phyloP scores from a whole-genome alignment of 345 rosid genomes.

The Clausena lansium region DNA sequence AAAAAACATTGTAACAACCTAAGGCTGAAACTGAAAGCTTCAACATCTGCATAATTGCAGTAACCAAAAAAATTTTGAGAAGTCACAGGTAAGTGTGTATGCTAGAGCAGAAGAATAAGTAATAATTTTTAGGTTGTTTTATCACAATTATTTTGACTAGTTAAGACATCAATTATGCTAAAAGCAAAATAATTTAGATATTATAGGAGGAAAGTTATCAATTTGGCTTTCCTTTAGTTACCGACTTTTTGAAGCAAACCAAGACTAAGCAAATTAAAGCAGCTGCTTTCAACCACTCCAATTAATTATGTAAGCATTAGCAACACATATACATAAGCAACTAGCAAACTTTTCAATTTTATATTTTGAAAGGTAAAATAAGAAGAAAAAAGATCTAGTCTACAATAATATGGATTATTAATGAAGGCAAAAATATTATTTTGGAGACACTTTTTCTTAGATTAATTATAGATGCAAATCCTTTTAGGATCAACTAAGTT shows the following conservation, averaged over 20 bases:
- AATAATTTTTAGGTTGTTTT: neutral
- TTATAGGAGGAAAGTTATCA: neutral
- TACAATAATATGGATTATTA: neutral
- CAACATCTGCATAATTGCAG: neutral
- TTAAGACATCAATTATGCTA: neutral
- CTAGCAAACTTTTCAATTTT: neutral
- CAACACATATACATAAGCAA: neutral
- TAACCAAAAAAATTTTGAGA: neutral
- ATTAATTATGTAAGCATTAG: neutral
- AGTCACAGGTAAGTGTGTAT: neutral
- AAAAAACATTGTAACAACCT: constrained; percentile 2
- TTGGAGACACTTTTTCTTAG: neutral
- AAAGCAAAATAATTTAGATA: constrained; percentile 12
- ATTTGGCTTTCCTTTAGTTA: neutral
- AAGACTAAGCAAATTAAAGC: constrained; percentile 8
- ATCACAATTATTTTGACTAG: neutral
- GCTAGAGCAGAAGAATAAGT: neutral
- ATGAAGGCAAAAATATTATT: neutral
- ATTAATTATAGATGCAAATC: neutral
- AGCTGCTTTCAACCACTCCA: neutral
- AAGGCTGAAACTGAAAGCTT: neutral
- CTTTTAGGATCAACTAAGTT: neutral
- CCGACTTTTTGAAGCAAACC: constrained; percentile 3
- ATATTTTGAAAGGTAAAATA: neutral
- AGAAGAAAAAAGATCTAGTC: neutral